Base-by-base conservation (phyloP, 495 filamentous ascomycete genomes). In the Monascus purpureus region DNA sequence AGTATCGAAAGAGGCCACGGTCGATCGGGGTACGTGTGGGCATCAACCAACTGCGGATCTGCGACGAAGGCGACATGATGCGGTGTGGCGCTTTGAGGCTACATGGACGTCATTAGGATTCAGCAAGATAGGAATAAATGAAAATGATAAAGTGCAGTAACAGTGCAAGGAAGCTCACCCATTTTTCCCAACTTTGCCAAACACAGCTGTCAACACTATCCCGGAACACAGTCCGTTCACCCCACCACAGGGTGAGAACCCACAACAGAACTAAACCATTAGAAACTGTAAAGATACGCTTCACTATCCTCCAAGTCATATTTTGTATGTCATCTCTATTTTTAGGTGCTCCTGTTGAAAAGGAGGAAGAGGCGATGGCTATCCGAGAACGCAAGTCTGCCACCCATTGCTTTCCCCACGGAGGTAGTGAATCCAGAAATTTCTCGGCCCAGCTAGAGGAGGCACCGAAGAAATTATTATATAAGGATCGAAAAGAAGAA, bases 1-100 rank as follows among this genome's bases (percentile, higher is more conserved):
- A 90, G 50, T 1, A 77, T 68, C 13, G 75, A 81, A 4, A 96
- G 59, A 12, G 83, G 79, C 82, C 87, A 90, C 24, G 90, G 90
- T 25, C 92, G 80, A 29, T 80, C 90, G 12, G 90, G 82, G 50
- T 99, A 96, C 9, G 85, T 90, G 50, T 99, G 90, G 17, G 88
- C 83, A 56, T 99, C 92, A 44, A 94, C 84, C 20, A 99, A 67
- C 51, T 99, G 92, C n/a, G 92, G 92, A 49, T 99, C 92, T 24
- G 92, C 87, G 36, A 99, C 63, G 45, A 99, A 78, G 31, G 79
- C 71, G 34, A 95, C 64, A 48, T 79, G 83, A 55, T 96, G 85
- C 2, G 92, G 92, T 16, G 63, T 69, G 13, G 85, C 83, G 39
- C 61, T 70, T 40, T 61, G 47, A 36, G 83, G 82, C 90, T 94